Evolutionary conservation across 2,329 filamentous ascomycete genomes (phyloP).

Genomic region (Neopestalotiopsis rosae): DNA sequence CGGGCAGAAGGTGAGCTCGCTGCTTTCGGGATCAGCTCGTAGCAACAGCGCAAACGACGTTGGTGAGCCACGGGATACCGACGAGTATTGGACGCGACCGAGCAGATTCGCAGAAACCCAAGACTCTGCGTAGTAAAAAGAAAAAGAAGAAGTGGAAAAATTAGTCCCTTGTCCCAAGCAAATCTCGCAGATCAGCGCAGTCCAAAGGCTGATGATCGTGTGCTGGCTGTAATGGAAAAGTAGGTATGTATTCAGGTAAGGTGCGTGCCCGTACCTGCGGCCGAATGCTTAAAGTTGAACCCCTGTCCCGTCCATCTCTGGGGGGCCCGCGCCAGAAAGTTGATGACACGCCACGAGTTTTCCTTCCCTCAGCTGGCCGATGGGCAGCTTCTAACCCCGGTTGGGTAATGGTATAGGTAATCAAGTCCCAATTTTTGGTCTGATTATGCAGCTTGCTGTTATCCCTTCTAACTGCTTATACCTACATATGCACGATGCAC

Average conservation of each 20-base stretch:
- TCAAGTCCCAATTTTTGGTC: not conserved
- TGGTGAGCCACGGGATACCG: not conserved
- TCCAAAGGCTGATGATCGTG: constrained; percentile 10
- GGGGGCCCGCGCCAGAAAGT: not conserved
- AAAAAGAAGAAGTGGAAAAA: not conserved
- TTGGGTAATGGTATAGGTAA: too few relatives aligned
- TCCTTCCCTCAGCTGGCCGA: not conserved
- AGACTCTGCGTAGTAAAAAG: not conserved
- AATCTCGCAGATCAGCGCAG: not conserved
- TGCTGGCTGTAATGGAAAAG: constrained; percentile 1
- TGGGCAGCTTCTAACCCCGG: not conserved
- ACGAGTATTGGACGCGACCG: too few relatives aligned
- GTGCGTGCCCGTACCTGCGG: not conserved
- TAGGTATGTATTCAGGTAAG: too few relatives aligned
- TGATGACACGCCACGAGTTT: constrained; percentile 17
- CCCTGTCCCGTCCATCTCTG: not conserved
- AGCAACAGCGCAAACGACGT: not conserved
- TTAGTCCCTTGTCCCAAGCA: not conserved
- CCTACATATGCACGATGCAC: not conserved
- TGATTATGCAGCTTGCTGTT: not conserved
- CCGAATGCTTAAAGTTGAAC: not conserved
- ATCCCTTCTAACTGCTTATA: not conserved
- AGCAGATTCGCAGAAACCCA: not conserved
- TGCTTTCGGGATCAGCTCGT: not conserved
- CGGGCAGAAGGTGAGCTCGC: not conserved